Percentiles rank a stretch among this genome's conserved stretches.
phyloP scores from a whole-genome alignment of 2,329 filamentous ascomycete species.

The Colletotrichum trifolii region DNA sequence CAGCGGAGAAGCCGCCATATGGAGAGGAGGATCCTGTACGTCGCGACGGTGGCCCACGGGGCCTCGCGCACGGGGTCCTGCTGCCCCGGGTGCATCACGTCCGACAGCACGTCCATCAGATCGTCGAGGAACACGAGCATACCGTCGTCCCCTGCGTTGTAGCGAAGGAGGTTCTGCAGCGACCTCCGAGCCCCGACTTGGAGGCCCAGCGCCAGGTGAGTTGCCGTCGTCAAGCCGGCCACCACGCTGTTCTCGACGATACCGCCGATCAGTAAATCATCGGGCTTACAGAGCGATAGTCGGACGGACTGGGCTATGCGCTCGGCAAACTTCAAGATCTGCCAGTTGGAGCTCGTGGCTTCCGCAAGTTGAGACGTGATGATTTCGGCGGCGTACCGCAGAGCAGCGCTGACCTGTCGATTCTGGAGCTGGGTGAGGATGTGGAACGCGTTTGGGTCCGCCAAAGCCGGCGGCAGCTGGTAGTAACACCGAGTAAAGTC shows the following conservation, averaged over 20 bases:
- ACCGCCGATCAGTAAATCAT: constrained; percentile 47
- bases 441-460: constrained; percentile 47
- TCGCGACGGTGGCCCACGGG: constrained; percentile 45
- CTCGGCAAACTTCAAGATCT: constrained; percentile 43
- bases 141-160: constrained; percentile 42
- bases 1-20: constrained; percentile 45
- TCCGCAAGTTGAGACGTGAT: constrained; percentile 28
- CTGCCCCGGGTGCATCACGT: constrained; percentile 26
- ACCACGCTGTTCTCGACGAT: constrained; percentile 47
- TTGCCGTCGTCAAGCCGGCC: constrained; percentile 46
- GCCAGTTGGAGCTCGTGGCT: constrained; percentile 31
- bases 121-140: constrained; percentile 44
- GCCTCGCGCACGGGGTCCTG: constrained; percentile 40
- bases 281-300: constrained; percentile 46
- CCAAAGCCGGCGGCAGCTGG: constrained; percentile 44
- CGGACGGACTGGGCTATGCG: constrained; percentile 42
- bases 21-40: constrained; percentile 44
- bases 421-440: constrained; percentile 48
- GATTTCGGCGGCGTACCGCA: constrained; percentile 39
- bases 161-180: constrained; percentile 39
- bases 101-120: constrained; percentile 38
- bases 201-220: constrained; percentile 43
- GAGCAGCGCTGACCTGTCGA: constrained; percentile 42
- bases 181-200: constrained; percentile 44
- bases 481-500: constrained; percentile 50